Evolutionary conservation across 805 yeast species (phyloP), one percentile per base, ranked within the genome.

Genomic region (Priceomyces melissophilus): DNA sequence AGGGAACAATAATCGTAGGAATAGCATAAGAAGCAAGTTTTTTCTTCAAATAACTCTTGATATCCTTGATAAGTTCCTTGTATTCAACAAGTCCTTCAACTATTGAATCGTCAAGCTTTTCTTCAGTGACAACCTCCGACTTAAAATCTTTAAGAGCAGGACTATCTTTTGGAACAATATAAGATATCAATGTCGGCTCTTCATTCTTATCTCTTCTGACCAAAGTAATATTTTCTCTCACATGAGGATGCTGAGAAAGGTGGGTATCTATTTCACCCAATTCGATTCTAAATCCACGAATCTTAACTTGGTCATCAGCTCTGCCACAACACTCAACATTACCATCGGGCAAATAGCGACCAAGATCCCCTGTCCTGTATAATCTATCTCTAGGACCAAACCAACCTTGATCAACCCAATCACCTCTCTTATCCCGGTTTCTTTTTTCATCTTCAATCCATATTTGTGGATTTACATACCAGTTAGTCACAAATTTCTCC

Each of bases 261-360:
- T 93, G 96, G 11, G 99, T 93, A 63, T 93, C 98, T 58, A 93
- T 95, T 67, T 93, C 99, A 45, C 99, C 99, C 41, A 93, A 74
- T 67, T 93, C 99, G 48, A 93, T 95, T 67, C 99, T 81, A 79
- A 93, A 95, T 2, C 99, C 99, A 69, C 99, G 82, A 51, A 93
- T 93, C 65, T 93, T 93, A 46, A 93, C 96, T 65, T 93, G 99
- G 60, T 91, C 98, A 67, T 93, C 99, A 20, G 99, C 99, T 62
- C 99, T 81, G 44, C 99, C 99, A 60, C 95, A 85, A 63, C 97
- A 91, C 71, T 93, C 99, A 53, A 93, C 89, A 67, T 93, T 87
- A 42, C 99, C 99, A 58, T 90, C 96, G 5, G 98, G 97, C 44
- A 90, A 70, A 61, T 95, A 93, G 53, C 99, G 81, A 40, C 99